Evolutionary conservation across 2,329 filamentous ascomycete genomes (phyloP).

Genomic region (Thelonectria blattea): DNA sequence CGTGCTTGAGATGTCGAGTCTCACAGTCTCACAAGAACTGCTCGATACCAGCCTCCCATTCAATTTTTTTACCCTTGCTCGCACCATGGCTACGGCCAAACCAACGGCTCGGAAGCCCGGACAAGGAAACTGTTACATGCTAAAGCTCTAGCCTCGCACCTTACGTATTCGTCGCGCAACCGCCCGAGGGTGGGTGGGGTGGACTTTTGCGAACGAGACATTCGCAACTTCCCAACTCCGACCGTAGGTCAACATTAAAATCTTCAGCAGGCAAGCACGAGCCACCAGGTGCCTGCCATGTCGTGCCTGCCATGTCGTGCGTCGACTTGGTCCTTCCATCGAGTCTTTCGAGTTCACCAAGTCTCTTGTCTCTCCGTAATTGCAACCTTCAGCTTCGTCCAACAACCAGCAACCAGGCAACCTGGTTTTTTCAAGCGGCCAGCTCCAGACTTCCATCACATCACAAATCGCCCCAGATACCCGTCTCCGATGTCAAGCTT

Average conservation of each 20-base stretch:
- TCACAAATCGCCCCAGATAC: conserved; percentile 2
- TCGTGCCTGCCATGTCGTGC: neutral
- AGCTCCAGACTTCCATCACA: neutral
- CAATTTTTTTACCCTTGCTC: neutral
- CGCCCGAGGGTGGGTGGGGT: conserved; percentile 8
- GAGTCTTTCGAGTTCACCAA: neutral
- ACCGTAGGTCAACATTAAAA: neutral
- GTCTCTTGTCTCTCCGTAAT: neutral
- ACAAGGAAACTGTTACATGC: neutral
- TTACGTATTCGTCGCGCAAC: neutral
- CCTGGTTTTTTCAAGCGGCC: neutral
- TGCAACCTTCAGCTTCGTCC: neutral
- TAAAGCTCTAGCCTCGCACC: neutral
- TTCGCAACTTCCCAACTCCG: neutral
- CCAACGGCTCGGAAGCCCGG: neutral
- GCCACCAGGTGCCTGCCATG: neutral
- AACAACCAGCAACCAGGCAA: neutral
- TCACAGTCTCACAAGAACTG: neutral
- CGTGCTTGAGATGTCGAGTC: no score
- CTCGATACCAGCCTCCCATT: neutral
- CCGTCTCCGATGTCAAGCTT: conserved; percentile 5
- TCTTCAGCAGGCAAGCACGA: neutral
- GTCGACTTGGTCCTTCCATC: neutral
- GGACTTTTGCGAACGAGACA: neutral
- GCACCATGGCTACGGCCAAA: neutral